Percentiles rank a stretch among this genome's conserved stretches.
Conservation (phyloP, 495 filamentous ascomycete species). For the Aspergillus olivimuriae region DNA sequence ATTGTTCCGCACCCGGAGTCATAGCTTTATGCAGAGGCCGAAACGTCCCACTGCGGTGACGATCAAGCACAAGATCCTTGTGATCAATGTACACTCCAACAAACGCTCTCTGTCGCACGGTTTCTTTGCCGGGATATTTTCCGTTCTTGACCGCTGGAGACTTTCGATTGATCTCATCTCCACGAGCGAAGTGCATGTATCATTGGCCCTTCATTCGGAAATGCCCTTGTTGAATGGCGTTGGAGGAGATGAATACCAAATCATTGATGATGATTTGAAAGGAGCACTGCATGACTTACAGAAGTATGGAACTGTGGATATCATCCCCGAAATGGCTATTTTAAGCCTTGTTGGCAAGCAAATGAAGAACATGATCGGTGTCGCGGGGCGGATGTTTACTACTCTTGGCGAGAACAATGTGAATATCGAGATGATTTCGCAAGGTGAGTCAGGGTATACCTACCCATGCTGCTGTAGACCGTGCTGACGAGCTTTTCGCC, state of each 20-base stretch:
- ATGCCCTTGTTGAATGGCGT: constrained; percentile 45
- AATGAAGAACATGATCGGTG: constrained; percentile 91
- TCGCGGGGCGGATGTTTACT: constrained; percentile 83
- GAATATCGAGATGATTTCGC: constrained; percentile 97
- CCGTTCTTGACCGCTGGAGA: constrained; percentile 68
- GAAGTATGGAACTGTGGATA: constrained; percentile 76
- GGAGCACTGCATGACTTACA: constrained; percentile 62
- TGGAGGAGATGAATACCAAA: constrained; percentile 55
- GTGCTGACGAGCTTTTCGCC: constrained; percentile 19
- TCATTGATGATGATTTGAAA: constrained; percentile 58
- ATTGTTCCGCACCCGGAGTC: constrained; percentile 42
- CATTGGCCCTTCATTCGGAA: constrained; percentile 82
- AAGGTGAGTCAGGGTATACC: constrained; percentile 55
- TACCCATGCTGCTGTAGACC: constrained; percentile 3
- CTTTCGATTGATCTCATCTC: constrained; percentile 91
- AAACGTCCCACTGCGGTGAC: constrained; percentile 89
- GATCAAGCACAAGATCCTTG: constrained; percentile 85
- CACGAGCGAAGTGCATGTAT: constrained; percentile 90
- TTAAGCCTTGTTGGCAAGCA: constrained; percentile 85
- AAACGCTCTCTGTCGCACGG: constrained; percentile 81
- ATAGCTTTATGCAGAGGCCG: constrained; percentile 43
- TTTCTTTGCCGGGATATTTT: constrained; percentile 88
- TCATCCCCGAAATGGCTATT: constrained; percentile 84
- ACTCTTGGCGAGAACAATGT: constrained; percentile 81
- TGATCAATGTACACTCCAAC: constrained; percentile 94